phyloP scores from a whole-genome alignment of 305 asterid genomes.

The Fraxinus nigra region DNA sequence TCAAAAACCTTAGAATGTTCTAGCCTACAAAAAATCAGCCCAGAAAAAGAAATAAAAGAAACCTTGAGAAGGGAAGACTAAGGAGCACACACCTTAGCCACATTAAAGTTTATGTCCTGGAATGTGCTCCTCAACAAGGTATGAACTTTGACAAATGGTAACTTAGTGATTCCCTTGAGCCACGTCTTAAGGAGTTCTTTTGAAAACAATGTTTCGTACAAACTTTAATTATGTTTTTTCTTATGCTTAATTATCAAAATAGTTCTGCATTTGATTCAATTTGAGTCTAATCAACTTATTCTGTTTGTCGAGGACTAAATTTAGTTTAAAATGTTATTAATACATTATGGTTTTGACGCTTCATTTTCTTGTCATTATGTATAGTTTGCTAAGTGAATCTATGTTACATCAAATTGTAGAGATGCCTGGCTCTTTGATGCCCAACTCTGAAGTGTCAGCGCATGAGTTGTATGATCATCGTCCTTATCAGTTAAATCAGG shows the following conservation, averaged over 20 bases:
- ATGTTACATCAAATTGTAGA: constrained; percentile 31
- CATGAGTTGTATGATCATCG: constrained; percentile 60
- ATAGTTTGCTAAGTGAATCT: neutral
- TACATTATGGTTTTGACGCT: neutral
- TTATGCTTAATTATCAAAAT: neutral
- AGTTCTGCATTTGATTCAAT: neutral
- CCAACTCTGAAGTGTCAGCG: constrained; percentile 11
- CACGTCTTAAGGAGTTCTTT: neutral
- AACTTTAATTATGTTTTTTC: neutral
- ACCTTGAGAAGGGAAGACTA: neutral
- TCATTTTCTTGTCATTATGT: neutral
- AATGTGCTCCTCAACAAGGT: neutral
- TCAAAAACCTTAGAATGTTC: neutral
- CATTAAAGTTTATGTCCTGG: neutral
- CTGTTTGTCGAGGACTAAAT: neutral
- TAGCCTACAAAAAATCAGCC: neutral
- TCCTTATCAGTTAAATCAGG: constrained; percentile 48
- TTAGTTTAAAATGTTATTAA: neutral
- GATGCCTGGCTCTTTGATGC: constrained; percentile 48
- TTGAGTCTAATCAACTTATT: neutral
- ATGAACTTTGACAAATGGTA: neutral
- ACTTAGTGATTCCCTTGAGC: neutral
- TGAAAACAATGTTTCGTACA: neutral
- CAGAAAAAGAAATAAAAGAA: neutral
- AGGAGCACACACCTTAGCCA: neutral